Base-by-base conservation (phyloP, 352 stramenopile species). In the Pythium oligandrum region DNA sequence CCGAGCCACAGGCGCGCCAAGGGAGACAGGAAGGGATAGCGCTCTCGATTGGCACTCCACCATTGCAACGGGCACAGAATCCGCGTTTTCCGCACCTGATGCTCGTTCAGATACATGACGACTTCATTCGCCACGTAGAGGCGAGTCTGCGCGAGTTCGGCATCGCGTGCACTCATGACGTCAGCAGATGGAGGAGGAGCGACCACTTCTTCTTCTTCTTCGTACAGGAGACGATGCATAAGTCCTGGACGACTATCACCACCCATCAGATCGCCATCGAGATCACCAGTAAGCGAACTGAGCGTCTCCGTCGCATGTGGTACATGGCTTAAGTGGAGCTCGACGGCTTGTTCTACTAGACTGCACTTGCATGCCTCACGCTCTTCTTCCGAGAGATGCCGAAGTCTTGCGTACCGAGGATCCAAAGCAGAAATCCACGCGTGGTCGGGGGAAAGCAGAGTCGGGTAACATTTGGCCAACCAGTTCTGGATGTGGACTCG, bases 161-260 rank as follows among this genome's bases (percentile, higher is more conserved):
- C 44, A 34, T 78, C 71, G 11, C 71, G 71, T 4, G 53, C 55
- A 8, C 77, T 52, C 12, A 52, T 39, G 3, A 44, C 38, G 11
- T 77, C 68, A 4, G 68, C 37, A 1, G 49, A 10, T 8, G 51
- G 17, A 26, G 17, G 17, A 26, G 17, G 17, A 4, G 55, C 35
- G 2, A 52, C 32, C 10, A 66, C 68, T 6, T 81, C 71, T 30
- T 81, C 71, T 37, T 81, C 71, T 34, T 81, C 71, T 39, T 81
- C 71, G 43, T 78, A 81, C 37, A 81, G 47, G 35, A 81, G 47
- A 6, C 71, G 71, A 40, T 81, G 68, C 71, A 81, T 81, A 17
- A 81, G 53, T 1, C 68, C 71, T n/a, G 73, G 64, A 4, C 57
- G 58, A 6, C 43, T 31, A 30, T 71, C 59, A 4, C 53, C 48